Conservation (phyloP, 2,329 filamentous ascomycete species). For the Penicillium sp. region DNA sequence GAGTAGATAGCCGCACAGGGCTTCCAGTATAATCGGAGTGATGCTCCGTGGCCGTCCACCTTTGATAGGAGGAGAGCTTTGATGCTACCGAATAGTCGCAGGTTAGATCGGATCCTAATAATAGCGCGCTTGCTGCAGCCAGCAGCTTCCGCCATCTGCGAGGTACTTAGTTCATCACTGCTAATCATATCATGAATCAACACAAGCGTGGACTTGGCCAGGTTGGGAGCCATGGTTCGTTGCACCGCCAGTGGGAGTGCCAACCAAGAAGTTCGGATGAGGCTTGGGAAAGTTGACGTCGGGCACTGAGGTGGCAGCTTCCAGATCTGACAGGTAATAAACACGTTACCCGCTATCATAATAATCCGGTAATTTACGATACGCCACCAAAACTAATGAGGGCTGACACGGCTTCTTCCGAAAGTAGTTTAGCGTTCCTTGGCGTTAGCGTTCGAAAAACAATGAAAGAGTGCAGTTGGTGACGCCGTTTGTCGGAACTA, state of each 20-base stretch:
- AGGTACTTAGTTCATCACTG: slow-evolving; percentile 20
- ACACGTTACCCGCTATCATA: neutral
- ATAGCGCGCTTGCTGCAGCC: slow-evolving; percentile 26
- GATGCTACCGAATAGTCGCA: slow-evolving; percentile 14
- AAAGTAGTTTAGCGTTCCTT: neutral
- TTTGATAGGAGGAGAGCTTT: slow-evolving; percentile 10
- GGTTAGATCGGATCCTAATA: slow-evolving; percentile 16
- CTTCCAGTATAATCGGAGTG: slow-evolving; percentile 9
- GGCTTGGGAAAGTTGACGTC: neutral
- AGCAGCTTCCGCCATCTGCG: slow-evolving; percentile 25
- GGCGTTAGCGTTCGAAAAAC: neutral
- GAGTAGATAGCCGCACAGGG: slow-evolving; percentile 2
- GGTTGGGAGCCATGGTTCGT: neutral
- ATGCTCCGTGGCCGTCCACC: slow-evolving; percentile 5
- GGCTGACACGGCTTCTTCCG: neutral
- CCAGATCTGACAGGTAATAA: neutral
- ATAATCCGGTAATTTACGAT: neutral
- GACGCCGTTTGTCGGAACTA: neutral
- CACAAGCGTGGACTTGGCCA: neutral
- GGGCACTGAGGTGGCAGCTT: neutral
- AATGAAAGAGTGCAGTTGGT: neutral
- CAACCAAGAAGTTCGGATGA: neutral
- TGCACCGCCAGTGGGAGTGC: neutral
- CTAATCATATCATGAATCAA: slow-evolving; percentile 26
- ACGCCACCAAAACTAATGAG: neutral